These are phyloP conservation scores for Trifolium pratense DNA, from an alignment of 306 rosid species.

Conservation along the genomic window DNA sequence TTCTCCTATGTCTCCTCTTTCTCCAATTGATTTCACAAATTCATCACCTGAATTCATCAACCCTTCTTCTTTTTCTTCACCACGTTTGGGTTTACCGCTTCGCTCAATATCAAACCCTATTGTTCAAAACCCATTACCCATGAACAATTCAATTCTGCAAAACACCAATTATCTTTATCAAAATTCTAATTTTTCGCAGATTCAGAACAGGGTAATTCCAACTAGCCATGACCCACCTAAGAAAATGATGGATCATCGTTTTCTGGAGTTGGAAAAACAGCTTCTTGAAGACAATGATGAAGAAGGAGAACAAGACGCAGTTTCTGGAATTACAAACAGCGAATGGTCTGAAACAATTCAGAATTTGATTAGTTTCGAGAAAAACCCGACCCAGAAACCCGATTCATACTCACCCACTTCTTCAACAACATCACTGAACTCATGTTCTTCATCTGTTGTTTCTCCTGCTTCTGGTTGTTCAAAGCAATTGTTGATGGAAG, in stretches of 20 bases:
- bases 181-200: constrained; percentile 32
- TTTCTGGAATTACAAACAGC: constrained; percentile 64
- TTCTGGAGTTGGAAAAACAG: constrained; percentile 81
- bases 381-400: constrained; percentile 50
- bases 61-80: constrained; percentile 42
- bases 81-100: constrained; percentile 50
- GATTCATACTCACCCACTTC: constrained; percentile 77
- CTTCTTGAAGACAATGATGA: constrained; percentile 82
- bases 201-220: constrained; percentile 41
- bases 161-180: constrained; percentile 2
- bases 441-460: constrained; percentile 65
- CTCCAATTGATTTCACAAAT: constrained; percentile 57
- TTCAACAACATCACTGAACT: constrained; percentile 58
- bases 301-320: constrained; percentile 66
- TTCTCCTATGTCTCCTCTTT: constrained; percentile 46
- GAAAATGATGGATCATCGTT: constrained; percentile 59
- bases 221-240: constrained; percentile 52
- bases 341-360: constrained; percentile 86
- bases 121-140: constrained; percentile 13
- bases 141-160: not conserved
- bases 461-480: constrained; percentile 59
- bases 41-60: not conserved
- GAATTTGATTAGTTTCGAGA: constrained; percentile 56
- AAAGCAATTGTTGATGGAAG: constrained; percentile 71
- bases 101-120: constrained; percentile 39